phyloP scores from a whole-genome alignment of 192 early-diverging fungal species.

The Allomyces javanicus region DNA sequence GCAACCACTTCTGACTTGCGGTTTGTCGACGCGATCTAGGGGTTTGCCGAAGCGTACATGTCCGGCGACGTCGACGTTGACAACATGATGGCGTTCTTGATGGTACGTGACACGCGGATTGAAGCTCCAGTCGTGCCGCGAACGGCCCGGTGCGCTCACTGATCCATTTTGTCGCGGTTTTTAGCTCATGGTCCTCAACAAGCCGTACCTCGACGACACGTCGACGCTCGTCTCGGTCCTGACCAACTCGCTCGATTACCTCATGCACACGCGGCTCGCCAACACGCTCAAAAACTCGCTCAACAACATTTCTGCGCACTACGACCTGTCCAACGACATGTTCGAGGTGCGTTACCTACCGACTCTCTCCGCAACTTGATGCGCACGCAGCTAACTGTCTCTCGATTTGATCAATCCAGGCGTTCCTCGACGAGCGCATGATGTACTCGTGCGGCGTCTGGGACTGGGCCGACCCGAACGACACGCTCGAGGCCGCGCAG shows the following conservation, averaged over 20 bases:
- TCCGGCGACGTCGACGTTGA: conserved; percentile 32
- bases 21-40: conserved; percentile 12
- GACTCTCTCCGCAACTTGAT: no score
- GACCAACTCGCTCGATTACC: conserved; percentile 27
- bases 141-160: conserved; percentile 1
- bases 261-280: conserved; percentile 32
- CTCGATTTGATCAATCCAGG: background rate
- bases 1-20: no score
- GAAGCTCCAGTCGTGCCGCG: background rate
- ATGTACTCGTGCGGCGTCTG: conserved; percentile 56
- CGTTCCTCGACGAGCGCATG: conserved; percentile 44
- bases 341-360: conserved; percentile 16
- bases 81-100: conserved; percentile 30
- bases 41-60: conserved; percentile 57
- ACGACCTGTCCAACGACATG: conserved; percentile 57
- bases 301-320: conserved; percentile 47
- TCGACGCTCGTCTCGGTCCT: conserved; percentile 23
- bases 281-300: conserved; percentile 40
- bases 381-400: no score
- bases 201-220: conserved; percentile 24
- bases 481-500: conserved; percentile 44
- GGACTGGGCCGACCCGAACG: conserved; percentile 14
- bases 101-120: conserved; percentile 6
- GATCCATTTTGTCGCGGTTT: background rate
- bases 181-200: conserved; percentile 32